Conservation (phyloP, 495 filamentous ascomycete species). For the Neurospora tetrasperma region DNA sequence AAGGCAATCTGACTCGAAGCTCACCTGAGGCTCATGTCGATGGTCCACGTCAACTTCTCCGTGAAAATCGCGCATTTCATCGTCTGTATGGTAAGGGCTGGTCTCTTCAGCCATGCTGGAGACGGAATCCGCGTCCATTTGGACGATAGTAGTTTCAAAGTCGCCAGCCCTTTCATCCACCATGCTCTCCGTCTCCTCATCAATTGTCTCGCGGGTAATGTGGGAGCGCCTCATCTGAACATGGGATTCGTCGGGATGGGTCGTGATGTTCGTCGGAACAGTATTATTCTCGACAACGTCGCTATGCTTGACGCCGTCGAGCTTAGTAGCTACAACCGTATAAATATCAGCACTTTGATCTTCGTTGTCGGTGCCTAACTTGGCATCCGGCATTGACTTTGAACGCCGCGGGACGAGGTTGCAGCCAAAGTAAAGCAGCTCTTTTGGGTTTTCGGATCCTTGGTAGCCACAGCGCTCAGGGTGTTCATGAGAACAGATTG, state of each 20-base stretch:
- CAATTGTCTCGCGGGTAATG: background rate
- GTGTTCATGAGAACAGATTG: conserved; percentile 11
- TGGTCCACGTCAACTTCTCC: background rate
- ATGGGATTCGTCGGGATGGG: background rate
- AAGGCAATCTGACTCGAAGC: background rate
- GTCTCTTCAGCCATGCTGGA: background rate
- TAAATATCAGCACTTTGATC: conserved; percentile 17
- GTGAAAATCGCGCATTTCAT: background rate
- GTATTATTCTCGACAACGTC: background rate
- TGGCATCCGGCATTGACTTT: conserved; percentile 4
- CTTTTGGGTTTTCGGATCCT: conserved; percentile 10
- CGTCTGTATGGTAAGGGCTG: background rate
- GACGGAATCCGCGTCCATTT: background rate
- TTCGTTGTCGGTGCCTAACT: background rate
- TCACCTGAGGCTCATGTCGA: background rate
- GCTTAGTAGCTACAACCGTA: conserved; percentile 25
- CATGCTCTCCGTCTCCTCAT: background rate
- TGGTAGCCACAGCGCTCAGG: conserved; percentile 2
- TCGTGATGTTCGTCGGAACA: background rate
- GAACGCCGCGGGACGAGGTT: conserved; percentile 30
- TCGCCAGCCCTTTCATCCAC: background rate
- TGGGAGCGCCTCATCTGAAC: background rate
- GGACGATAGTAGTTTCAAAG: background rate
- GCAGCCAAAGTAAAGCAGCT: conserved; percentile 31
- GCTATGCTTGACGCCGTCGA: conserved; percentile 17